These are phyloP conservation scores for Talaromyces proteolyticus DNA, from an alignment of 495 filamentous ascomycete genomes.

Conservation along the genomic window DNA sequence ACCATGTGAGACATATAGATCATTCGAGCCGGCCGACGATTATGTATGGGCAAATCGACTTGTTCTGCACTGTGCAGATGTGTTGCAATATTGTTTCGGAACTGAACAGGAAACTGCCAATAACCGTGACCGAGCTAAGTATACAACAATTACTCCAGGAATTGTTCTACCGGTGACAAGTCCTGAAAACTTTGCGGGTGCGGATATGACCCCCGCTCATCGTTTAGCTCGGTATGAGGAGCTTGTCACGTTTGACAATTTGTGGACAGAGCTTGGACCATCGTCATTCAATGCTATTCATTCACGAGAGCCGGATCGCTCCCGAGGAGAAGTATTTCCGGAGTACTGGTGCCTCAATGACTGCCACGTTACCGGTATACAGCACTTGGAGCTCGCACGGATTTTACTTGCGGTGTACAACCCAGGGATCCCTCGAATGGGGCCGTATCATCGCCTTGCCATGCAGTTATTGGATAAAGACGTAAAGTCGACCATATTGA, in stretches of 20 bases:
- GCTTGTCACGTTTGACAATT: too few species aligned
- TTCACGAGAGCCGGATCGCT: constrained; percentile 12
- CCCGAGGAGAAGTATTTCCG: constrained; percentile 23
- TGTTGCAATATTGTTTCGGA: constrained; percentile 22
- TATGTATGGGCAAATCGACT: constrained; percentile 22
- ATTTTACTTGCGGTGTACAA: constrained; percentile 37
- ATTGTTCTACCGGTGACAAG: too few species aligned
- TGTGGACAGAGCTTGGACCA: constrained; percentile 6
- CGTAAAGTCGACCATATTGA: constrained; percentile 20
- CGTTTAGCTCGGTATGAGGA: too few species aligned
- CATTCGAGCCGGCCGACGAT: constrained; percentile 16
- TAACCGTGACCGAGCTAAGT: too few species aligned
- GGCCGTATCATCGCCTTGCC: too few species aligned
- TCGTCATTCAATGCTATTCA: constrained; percentile 20
- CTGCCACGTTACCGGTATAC: constrained; percentile 28
- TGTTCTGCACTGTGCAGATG: constrained; percentile 17
- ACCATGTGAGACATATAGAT: constrained; percentile 10
- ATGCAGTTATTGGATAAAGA: too few species aligned
- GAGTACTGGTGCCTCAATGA: constrained; percentile 32
- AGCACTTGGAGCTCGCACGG: constrained; percentile 28
- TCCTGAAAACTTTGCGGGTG: too few species aligned
- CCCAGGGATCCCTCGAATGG: too few species aligned
- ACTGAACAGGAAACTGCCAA: too few species aligned
- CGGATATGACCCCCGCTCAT: too few species aligned
- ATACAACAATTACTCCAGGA: too few species aligned